These are phyloP conservation scores for Gossypium gossypioides DNA, from an alignment of 441 rosid species.

Conservation along the genomic window DNA sequence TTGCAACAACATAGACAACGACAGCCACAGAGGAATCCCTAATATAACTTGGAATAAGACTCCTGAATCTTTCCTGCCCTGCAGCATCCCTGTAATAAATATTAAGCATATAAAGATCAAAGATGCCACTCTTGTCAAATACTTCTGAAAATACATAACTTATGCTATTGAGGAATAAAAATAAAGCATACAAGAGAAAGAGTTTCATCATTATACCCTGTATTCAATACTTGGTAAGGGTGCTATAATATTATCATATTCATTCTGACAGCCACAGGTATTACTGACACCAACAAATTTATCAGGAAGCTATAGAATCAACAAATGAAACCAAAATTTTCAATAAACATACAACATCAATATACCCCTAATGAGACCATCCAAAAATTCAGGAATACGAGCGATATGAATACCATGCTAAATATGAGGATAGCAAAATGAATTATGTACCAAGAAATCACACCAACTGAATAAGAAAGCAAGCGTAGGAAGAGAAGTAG, in stretches of 20 bases:
- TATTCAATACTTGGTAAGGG: not conserved
- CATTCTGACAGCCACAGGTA: not conserved
- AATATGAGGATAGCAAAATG: not conserved
- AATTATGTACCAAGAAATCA: not conserved
- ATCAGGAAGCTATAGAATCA: not conserved
- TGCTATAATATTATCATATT: not conserved
- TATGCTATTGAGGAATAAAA: not conserved
- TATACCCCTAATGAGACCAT: not conserved
- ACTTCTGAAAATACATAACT: not conserved
- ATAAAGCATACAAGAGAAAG: not conserved
- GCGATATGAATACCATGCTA: not conserved
- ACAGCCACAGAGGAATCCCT: constrained; percentile 84
- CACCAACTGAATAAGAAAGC: not conserved
- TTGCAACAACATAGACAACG: constrained; percentile 77
- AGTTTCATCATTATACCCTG: not conserved
- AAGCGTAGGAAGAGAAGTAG: not conserved
- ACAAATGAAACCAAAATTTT: not conserved
- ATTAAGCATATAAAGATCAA: not conserved
- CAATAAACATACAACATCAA: not conserved
- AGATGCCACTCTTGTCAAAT: not conserved
- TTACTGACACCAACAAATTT: not conserved
- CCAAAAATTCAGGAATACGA: not conserved
- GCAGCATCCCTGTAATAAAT: constrained; percentile 65
- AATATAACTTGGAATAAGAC: constrained; percentile 78
- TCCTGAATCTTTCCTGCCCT: constrained; percentile 78